These are phyloP conservation scores for Aspergillus sclerotialis DNA, from an alignment of 2,329 filamentous ascomycete genomes.

Conservation along the genomic window DNA sequence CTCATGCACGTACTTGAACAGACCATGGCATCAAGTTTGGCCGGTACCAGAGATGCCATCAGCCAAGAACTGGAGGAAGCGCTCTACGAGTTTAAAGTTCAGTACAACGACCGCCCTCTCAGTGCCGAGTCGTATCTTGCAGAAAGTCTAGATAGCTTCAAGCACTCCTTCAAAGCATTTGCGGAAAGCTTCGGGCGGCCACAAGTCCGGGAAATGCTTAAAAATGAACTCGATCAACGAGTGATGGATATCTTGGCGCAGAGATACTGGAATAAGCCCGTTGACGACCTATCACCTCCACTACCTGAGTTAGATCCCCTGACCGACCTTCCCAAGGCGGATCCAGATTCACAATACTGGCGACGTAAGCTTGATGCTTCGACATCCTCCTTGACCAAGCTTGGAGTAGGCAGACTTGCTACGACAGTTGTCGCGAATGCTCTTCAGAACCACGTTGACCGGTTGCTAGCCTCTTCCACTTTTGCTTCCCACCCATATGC, in stretches of 20 bases:
- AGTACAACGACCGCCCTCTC: constrained; percentile 93
- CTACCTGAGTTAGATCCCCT: constrained; percentile 65
- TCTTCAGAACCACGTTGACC: constrained; percentile 78
- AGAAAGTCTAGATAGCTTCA: constrained; percentile 91
- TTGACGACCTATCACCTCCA: constrained; percentile 68
- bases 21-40: constrained; percentile 89
- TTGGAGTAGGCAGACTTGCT: constrained; percentile 86
- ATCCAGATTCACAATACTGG: constrained; percentile 83
- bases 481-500: constrained; percentile 90
- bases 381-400: constrained; percentile 80
- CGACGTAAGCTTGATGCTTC: constrained; percentile 89
- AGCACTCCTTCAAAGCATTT: constrained; percentile 95
- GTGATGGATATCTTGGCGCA: constrained; percentile 89
- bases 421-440: constrained; percentile 84
- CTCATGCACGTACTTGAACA: constrained; percentile 95
- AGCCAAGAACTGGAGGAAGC: constrained; percentile 93
- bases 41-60: constrained; percentile 85
- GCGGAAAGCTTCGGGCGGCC: constrained; percentile 81
- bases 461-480: constrained; percentile 69
- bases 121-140: constrained; percentile 95
- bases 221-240: constrained; percentile 87
- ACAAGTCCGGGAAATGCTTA: constrained; percentile 83
- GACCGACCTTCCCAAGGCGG: constrained; percentile 73
- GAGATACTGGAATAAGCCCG: constrained; percentile 93
- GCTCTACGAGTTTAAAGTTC: constrained; percentile 97